Evolutionary conservation across 164 flowering plant genomes (phyloP).

Genomic region (Chimonanthus praecox): DNA sequence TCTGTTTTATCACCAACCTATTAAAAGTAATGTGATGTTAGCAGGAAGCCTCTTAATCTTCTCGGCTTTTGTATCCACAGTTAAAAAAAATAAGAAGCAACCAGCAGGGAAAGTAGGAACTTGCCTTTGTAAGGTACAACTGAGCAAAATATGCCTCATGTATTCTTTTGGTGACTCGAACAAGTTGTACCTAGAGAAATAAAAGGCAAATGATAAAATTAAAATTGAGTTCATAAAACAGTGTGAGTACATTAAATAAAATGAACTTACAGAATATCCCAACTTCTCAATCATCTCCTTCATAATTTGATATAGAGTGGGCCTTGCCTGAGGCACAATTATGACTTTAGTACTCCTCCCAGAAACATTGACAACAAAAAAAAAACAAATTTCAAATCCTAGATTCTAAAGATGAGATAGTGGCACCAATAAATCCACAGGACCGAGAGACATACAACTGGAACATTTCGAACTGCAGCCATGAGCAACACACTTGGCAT

Average conservation of each 20-base stretch:
- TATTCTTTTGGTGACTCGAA: conserved; percentile 91
- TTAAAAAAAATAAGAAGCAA: background rate
- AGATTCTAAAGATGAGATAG: background rate
- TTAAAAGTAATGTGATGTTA: background rate
- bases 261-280: conserved; percentile 69
- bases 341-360: background rate
- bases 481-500: conserved; percentile 93
- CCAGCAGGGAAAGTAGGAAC: background rate
- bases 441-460: conserved; percentile 57
- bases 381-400: background rate
- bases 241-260: background rate
- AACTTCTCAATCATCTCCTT: conserved; percentile 94
- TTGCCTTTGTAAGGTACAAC: conserved; percentile 74
- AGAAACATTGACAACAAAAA: background rate
- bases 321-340: conserved; percentile 62
- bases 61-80: background rate
- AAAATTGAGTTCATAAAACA: too few relatives aligned
- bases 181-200: conserved; percentile 70
- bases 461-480: conserved; percentile 95
- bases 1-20: conserved; percentile 67
- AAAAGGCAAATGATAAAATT: background rate
- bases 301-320: conserved; percentile 82
- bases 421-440: background rate
- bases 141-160: conserved; percentile 96
- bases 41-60: background rate